phyloP scores from a whole-genome alignment of 805 yeast genomes.

The Pichia deserticola region DNA sequence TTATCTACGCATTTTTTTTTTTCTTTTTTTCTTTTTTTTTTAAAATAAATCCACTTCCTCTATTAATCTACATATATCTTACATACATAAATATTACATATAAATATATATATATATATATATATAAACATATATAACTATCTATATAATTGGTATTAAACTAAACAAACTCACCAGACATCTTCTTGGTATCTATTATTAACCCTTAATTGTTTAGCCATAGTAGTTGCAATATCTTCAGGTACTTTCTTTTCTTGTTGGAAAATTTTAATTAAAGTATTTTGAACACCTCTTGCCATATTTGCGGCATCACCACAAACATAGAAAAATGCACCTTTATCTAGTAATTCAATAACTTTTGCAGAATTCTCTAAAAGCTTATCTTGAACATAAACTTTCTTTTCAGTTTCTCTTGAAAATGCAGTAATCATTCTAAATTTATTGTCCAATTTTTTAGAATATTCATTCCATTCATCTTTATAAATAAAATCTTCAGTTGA shows the following conservation, averaged over 20 bases:
- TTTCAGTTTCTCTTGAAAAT: slow-evolving; percentile 68
- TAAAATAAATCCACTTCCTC: too few species aligned
- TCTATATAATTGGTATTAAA: neutral
- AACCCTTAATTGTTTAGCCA: slow-evolving; percentile 70
- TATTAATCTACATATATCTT: too few species aligned
- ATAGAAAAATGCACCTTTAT: slow-evolving; percentile 76
- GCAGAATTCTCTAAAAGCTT: slow-evolving; percentile 48
- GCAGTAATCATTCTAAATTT: slow-evolving; percentile 72
- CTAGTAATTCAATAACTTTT: slow-evolving; percentile 47
- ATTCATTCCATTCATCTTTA: slow-evolving; percentile 82
- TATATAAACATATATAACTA: neutral
- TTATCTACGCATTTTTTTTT: too few species aligned
- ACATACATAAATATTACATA: too few species aligned
- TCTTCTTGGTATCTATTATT: slow-evolving; percentile 94
- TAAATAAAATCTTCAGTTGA: slow-evolving; percentile 77
- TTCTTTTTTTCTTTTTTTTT: too few species aligned
- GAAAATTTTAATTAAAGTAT: slow-evolving; percentile 56
- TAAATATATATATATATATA: too few species aligned
- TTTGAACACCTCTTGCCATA: slow-evolving; percentile 93
- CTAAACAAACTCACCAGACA: slow-evolving; percentile 58
- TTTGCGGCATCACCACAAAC: slow-evolving; percentile 96
- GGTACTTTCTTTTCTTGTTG: slow-evolving; percentile 55
- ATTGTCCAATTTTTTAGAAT: slow-evolving; percentile 51
- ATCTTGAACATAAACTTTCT: slow-evolving; percentile 82
- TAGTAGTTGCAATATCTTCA: slow-evolving; percentile 63